phyloP scores from a whole-genome alignment of 768 basidiomycete species.

The Trametes sanguinea region DNA sequence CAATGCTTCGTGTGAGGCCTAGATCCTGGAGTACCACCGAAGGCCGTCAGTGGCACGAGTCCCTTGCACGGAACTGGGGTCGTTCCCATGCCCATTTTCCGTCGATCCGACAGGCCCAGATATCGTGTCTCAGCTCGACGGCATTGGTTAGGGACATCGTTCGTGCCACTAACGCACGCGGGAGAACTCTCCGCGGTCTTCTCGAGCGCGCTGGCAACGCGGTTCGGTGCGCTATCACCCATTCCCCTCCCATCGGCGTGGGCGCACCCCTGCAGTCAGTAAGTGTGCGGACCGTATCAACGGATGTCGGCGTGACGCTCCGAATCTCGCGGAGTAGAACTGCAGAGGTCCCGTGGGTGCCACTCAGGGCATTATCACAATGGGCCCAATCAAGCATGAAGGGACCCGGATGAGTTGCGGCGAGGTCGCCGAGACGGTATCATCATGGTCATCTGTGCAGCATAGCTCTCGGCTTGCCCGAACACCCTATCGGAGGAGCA shows the following conservation, averaged over 20 bases:
- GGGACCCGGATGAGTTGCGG: neutral
- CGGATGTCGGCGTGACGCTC: neutral
- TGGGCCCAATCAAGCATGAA: too few species aligned
- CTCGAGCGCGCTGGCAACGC: neutral
- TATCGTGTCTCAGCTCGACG: too few species aligned
- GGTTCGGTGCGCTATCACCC: neutral
- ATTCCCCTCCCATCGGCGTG: neutral
- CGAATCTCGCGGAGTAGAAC: constrained; percentile 5
- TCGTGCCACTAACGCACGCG: constrained; percentile 3
- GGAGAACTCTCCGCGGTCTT: neutral
- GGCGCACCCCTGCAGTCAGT: neutral
- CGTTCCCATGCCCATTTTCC: constrained; percentile 12
- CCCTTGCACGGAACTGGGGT: constrained; percentile 12
- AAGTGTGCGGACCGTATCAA: too few species aligned
- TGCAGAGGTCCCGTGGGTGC: neutral
- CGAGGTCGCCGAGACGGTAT: neutral
- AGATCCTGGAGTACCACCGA: constrained; percentile 1
- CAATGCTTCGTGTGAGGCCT: constrained; percentile 12
- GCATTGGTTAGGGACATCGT: neutral
- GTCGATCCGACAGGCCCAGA: constrained; percentile 4
- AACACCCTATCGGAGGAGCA: neutral
- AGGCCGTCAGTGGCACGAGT: neutral
- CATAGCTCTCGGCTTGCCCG: neutral
- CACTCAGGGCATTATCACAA: neutral
- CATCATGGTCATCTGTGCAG: too few species aligned